phyloP scores from a whole-genome alignment of 2,329 filamentous ascomycete species.

The Arthrobotrys musiformis region DNA sequence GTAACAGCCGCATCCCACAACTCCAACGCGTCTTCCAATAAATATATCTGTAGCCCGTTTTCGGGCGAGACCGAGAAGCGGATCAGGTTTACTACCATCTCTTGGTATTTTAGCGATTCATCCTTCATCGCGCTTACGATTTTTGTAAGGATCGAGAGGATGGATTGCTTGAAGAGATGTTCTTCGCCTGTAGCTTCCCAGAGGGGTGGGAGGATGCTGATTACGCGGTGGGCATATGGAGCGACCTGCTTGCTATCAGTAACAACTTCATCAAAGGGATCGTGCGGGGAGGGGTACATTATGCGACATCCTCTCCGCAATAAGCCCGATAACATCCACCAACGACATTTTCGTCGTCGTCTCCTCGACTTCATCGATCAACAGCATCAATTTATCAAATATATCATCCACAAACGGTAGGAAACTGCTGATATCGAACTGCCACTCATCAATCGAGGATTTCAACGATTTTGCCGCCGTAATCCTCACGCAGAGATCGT shows the following conservation, averaged over 20 bases:
- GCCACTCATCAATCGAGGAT: constrained; percentile 82
- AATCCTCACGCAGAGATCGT: constrained; percentile 90
- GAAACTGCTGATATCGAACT: constrained; percentile 79
- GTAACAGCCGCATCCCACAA: constrained; percentile 82
- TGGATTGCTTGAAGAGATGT: constrained; percentile 92
- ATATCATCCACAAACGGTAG: constrained; percentile 79
- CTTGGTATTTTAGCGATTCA: constrained; percentile 80
- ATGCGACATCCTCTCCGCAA: constrained; percentile 83
- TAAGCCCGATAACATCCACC: constrained; percentile 82
- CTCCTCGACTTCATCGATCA: constrained; percentile 82
- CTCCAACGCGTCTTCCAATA: constrained; percentile 91
- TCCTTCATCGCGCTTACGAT: constrained; percentile 86
- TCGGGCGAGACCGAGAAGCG: constrained; percentile 79
- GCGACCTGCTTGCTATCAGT: constrained; percentile 61
- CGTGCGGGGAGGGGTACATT: constrained; percentile 68
- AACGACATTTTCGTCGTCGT: constrained; percentile 92
- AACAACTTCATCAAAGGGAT: neutral
- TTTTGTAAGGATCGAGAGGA: constrained; percentile 84
- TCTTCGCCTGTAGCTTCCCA: constrained; percentile 89
- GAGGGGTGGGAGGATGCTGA: constrained; percentile 79
- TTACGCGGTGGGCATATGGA: constrained; percentile 80
- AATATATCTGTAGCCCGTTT: constrained; percentile 78
- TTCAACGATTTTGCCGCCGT: constrained; percentile 88
- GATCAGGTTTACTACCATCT: constrained; percentile 83
- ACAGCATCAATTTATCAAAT: constrained; percentile 76